phyloP scores from a whole-genome alignment of 352 stramenopile genomes.

The Globisporangium okanoganense region DNA sequence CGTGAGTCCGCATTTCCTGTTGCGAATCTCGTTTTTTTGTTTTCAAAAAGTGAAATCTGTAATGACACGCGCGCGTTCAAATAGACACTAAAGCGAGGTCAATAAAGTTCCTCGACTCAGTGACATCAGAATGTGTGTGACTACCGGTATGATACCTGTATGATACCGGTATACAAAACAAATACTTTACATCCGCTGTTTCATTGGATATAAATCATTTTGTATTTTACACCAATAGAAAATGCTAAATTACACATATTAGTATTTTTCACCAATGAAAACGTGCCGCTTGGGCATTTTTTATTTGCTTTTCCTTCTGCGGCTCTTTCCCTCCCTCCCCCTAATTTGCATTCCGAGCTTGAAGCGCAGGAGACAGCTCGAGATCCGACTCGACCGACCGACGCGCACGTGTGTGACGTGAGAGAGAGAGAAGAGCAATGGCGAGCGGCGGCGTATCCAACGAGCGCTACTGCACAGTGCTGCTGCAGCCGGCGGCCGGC shows the following conservation, averaged over 20 bases:
- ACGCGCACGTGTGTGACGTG: not conserved
- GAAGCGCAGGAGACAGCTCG: constrained; percentile 4
- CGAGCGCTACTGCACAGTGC: constrained; percentile 84
- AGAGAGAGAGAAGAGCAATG: constrained; percentile 12
- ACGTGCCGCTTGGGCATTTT: constrained; percentile 1
- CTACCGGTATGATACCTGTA: too few relatives aligned
- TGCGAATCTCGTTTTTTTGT: not conserved
- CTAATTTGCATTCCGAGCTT: constrained; percentile 12
- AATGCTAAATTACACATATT: too few relatives aligned
- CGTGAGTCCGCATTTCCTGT: not conserved
- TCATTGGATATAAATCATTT: too few relatives aligned
- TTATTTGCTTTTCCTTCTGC: not conserved
- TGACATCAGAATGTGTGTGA: too few relatives aligned
- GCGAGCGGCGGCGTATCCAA: constrained; percentile 61
- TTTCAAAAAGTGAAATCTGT: not conserved
- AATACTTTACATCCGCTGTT: too few relatives aligned
- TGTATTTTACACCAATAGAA: too few relatives aligned
- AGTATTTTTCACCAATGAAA: constrained; percentile 1
- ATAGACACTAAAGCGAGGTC: not conserved
- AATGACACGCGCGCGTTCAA: not conserved
- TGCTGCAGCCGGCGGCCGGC: constrained; percentile 57
- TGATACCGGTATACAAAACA: too few relatives aligned
- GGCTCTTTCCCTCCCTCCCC: not conserved
- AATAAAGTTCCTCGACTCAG: not conserved
- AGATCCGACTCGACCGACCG: not conserved